Base-by-base conservation (phyloP, 495 filamentous ascomycete genomes). In the Extremus antarcticus region DNA sequence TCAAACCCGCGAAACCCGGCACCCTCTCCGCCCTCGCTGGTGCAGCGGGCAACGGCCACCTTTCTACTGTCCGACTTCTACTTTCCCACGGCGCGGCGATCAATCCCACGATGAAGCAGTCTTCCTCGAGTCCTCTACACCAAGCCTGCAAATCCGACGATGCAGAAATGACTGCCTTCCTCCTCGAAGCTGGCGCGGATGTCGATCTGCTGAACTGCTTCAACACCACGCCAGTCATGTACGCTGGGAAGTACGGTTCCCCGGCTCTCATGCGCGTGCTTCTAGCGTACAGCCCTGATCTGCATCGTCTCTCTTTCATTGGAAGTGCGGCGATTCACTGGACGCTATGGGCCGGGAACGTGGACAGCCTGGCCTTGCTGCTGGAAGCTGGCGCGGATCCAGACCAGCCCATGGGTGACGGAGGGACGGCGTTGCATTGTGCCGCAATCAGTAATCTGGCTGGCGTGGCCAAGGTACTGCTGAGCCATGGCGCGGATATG, bases 1-100 rank as follows among this genome's bases (percentile, higher is more conserved):
- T 62, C 59, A 62, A 58, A 51, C 59, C 59, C 22, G 25, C 59
- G 22, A 62, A 62, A 41, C 46, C 59, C 10, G 59, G 59, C 29
- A 15, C 16, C 2, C 55, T 62, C 1, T 54, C 60, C 3, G 41
- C 60, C 1, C 40, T 63, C 16, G 57, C 57, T 23, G 57, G 52
- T 19, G 60, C 60, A 49, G 58, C 61, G 22, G 32, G 53, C 13
- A 45, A 60, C 19, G 25, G 54, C 57, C 61, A 63, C 22, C 24
- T 58, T 16, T 49, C 50, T 21, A 38, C 45, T 7, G 57, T 63
- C 15, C 39, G 54, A 29, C 46, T 60, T 24, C 61, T 63, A 8
- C 47, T 63, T 23, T 39, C 54, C 16, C 16, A 52, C 20, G 60
- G 60, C 32, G 60, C 57, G 7, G 25, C 40, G 4, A 47, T 57